Conservation (phyloP, 345 rosid species). For the Geranium brycei region DNA sequence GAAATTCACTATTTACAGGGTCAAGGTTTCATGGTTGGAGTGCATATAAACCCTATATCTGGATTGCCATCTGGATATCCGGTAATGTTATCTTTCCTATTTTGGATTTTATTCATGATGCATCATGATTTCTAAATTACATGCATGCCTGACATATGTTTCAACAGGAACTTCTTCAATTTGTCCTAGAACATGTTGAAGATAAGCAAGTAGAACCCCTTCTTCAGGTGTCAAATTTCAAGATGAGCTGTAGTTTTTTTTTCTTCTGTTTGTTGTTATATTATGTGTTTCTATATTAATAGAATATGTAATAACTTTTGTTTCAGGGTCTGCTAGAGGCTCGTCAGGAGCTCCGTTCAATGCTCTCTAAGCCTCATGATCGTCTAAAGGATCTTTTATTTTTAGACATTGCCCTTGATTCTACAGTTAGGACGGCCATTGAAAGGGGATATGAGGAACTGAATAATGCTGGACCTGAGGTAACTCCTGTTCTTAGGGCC, state of each 20-base stretch:
- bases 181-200: slow-evolving; percentile 68
- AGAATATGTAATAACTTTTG: neutral
- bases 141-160: slow-evolving; percentile 5
- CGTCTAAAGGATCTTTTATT: slow-evolving; percentile 91
- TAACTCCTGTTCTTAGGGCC: slow-evolving; percentile 13
- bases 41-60: slow-evolving; percentile 69
- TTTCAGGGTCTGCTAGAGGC: slow-evolving; percentile 90
- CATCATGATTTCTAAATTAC: neutral
- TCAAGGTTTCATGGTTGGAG: slow-evolving; percentile 99
- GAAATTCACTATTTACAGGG: slow-evolving; percentile 42
- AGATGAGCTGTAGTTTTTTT: neutral
- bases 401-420: slow-evolving; percentile 88
- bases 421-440: slow-evolving; percentile 86
- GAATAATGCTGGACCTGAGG: slow-evolving; percentile 77
- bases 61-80: slow-evolving; percentile 92
- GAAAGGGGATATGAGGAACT: slow-evolving; percentile 90
- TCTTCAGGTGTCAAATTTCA: slow-evolving; percentile 53
- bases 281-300: neutral
- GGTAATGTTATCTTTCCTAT: slow-evolving; percentile 34
- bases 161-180: slow-evolving; percentile 73
- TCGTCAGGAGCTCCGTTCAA: slow-evolving; percentile 81
- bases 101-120: neutral
- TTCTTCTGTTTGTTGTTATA: neutral
- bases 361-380: slow-evolving; percentile 48
- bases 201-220: slow-evolving; percentile 79